Conservation (phyloP, 2,329 filamentous ascomycete species). For the Neofusicoccum laricinum region DNA sequence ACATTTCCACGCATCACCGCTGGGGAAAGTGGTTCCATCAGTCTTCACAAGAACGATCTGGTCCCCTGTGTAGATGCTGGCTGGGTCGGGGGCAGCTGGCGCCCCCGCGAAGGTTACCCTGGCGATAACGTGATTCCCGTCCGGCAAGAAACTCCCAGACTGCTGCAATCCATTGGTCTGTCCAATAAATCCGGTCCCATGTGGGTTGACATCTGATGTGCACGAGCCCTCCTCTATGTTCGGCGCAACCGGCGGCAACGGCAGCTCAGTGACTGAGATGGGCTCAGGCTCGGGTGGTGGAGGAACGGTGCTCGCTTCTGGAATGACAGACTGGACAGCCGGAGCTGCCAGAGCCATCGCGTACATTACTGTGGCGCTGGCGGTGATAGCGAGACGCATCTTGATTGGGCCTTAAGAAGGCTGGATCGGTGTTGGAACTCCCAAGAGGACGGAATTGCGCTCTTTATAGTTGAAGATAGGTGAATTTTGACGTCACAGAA, state of each 20-base stretch:
- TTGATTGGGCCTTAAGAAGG: neutral
- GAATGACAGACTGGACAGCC: neutral
- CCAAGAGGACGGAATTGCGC: neutral
- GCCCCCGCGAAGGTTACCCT: slow-evolving; percentile 44
- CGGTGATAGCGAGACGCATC: neutral
- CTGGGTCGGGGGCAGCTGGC: slow-evolving; percentile 36
- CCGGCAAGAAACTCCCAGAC: slow-evolving; percentile 38
- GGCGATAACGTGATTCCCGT: slow-evolving; percentile 44
- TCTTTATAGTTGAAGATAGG: neutral
- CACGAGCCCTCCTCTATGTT: slow-evolving; percentile 31
- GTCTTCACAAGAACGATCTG: slow-evolving; percentile 46
- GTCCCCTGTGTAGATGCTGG: slow-evolving; percentile 41
- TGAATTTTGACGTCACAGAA: too few species aligned
- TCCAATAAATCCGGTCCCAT: slow-evolving; percentile 39
- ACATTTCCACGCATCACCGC: slow-evolving; percentile 49
- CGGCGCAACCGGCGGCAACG: slow-evolving; percentile 36
- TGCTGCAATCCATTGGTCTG: slow-evolving; percentile 22
- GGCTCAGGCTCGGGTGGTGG: slow-evolving; percentile 27
- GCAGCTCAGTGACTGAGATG: slow-evolving; percentile 35
- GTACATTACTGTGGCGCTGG: neutral
- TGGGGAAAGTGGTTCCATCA: slow-evolving; percentile 41
- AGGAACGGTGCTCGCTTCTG: neutral
- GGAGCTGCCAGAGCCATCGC: neutral
- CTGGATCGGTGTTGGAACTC: neutral
- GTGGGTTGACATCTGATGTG: slow-evolving; percentile 32